These are phyloP conservation scores for Suillus placidus DNA, from an alignment of 768 basidiomycete genomes.

Conservation along the genomic window DNA sequence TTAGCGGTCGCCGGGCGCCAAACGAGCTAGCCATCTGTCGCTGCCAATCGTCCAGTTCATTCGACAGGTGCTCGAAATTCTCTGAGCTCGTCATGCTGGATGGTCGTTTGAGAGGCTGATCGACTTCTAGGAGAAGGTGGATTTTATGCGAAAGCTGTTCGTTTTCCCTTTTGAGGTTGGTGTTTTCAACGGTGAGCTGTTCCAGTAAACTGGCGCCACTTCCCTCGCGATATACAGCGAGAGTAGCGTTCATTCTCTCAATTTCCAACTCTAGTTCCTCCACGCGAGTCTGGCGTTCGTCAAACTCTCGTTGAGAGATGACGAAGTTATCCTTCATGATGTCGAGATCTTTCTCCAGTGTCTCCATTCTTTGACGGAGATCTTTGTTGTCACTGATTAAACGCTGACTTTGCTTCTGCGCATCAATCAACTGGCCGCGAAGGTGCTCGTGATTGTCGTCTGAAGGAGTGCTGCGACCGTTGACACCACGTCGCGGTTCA, in stretches of 20 bases:
- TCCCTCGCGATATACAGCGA: conserved; percentile 74
- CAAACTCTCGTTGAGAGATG: conserved; percentile 74
- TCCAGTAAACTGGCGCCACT: conserved; percentile 79
- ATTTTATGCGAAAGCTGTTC: conserved; percentile 92
- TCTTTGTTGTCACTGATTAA: conserved; percentile 78
- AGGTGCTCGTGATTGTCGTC: conserved; percentile 70
- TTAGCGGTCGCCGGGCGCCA: conserved; percentile 70
- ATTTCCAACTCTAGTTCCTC: conserved; percentile 84
- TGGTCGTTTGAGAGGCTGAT: conserved; percentile 74
- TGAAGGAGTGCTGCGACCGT: conserved; percentile 79
- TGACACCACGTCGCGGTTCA: conserved; percentile 56
- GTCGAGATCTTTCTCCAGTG: conserved; percentile 75
- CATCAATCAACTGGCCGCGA: conserved; percentile 73
- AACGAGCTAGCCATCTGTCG: conserved; percentile 80
- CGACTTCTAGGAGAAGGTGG: conserved; percentile 83
- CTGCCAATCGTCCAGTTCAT: conserved; percentile 86
- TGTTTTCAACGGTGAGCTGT: conserved; percentile 82
- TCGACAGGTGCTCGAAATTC: conserved; percentile 80
- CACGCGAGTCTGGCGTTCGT: conserved; percentile 73
- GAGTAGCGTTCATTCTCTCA: conserved; percentile 70
- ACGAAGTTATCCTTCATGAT: conserved; percentile 69
- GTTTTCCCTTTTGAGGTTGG: conserved; percentile 78
- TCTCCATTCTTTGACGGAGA: conserved; percentile 69
- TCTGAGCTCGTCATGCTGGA: conserved; percentile 83
- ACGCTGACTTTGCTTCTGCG: conserved; percentile 75